Percentiles rank a stretch among this genome's conserved stretches.
Conservation (phyloP, 2,329 filamentous ascomycete genomes). For the Talaromyces sp. region DNA sequence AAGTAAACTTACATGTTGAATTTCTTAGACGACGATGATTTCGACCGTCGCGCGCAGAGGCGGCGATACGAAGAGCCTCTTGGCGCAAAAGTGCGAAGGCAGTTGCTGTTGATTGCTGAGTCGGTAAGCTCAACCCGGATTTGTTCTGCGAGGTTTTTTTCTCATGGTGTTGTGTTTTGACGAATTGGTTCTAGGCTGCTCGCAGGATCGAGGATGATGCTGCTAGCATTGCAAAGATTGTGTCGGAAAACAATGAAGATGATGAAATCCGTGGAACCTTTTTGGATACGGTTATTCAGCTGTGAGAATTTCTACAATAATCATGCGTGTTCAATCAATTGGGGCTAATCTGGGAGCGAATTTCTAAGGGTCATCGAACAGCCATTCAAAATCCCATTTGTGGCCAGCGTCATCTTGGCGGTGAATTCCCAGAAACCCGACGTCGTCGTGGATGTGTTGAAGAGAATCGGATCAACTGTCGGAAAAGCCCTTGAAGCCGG, state of each 20-base stretch:
- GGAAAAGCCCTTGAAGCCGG: conserved; percentile 66
- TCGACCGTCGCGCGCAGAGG: conserved; percentile 65
- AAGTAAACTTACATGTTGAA: conserved; percentile 17
- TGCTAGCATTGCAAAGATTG: conserved; percentile 64
- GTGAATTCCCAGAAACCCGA: conserved; percentile 73
- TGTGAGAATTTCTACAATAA: conserved; percentile 44
- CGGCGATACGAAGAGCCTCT: conserved; percentile 69
- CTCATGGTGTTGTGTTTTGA: not conserved
- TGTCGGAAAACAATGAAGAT: conserved; percentile 81
- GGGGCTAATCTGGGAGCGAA: not conserved
- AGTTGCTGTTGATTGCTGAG: conserved; percentile 75
- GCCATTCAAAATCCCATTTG: conserved; percentile 94
- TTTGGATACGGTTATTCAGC: conserved; percentile 65
- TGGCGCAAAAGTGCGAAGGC: conserved; percentile 66
- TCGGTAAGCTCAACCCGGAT: conserved; percentile 43
- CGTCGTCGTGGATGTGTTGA: conserved; percentile 65
- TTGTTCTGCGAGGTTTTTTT: not conserved
- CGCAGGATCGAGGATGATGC: conserved; percentile 75
- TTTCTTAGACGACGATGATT: conserved; percentile 63
- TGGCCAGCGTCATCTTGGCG: conserved; percentile 75
- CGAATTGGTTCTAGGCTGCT: conserved; percentile 46
- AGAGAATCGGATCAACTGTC: conserved; percentile 53
- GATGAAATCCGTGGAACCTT: conserved; percentile 69
- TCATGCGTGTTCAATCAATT: not conserved
- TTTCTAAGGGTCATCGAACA: conserved; percentile 67